These are phyloP conservation scores for Termitomyces sp. DNA, from an alignment of 768 basidiomycete species.

Conservation along the genomic window DNA sequence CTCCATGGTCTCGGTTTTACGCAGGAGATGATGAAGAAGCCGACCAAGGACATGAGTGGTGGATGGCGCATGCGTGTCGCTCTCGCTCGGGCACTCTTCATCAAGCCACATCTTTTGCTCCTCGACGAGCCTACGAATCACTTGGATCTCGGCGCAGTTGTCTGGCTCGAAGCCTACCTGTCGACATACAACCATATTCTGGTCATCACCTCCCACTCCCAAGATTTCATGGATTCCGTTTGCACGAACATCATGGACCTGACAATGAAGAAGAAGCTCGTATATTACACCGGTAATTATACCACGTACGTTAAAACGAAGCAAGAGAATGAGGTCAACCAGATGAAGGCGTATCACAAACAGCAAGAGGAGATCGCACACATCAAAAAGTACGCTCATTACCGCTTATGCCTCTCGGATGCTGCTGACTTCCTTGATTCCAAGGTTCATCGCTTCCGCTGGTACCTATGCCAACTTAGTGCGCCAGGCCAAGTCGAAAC, in stretches of 20 bases:
- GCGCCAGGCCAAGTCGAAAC: conserved; percentile 98
- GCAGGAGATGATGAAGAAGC: conserved; percentile 88
- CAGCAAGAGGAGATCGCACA: conserved; percentile 98
- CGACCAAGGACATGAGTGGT: conserved; percentile 98
- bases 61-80: conserved; percentile 99
- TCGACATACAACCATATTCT: conserved; percentile 99
- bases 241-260: conserved; percentile 99
- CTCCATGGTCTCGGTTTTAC: conserved; percentile 96
- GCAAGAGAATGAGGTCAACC: conserved; percentile 96
- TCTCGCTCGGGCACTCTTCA: conserved; percentile 89
- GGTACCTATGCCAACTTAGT: conserved; percentile 99
- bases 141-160: conserved; percentile 94
- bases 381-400: conserved; percentile 81
- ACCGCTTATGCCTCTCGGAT: not conserved
- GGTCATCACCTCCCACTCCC: conserved; percentile 96
- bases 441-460: conserved; percentile 95
- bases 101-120: conserved; percentile 93
- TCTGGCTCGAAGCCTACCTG: conserved; percentile 98
- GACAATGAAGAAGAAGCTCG: conserved; percentile 84
- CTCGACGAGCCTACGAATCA: conserved; percentile 94
- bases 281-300: conserved; percentile 96
- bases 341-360: conserved; percentile 99
- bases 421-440: not conserved
- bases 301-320: conserved; percentile 96
- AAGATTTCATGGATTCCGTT: conserved; percentile 97